Evolutionary conservation across 2,329 filamentous ascomycete species (phyloP).

Genomic region (Decorospora gaudefroyi): DNA sequence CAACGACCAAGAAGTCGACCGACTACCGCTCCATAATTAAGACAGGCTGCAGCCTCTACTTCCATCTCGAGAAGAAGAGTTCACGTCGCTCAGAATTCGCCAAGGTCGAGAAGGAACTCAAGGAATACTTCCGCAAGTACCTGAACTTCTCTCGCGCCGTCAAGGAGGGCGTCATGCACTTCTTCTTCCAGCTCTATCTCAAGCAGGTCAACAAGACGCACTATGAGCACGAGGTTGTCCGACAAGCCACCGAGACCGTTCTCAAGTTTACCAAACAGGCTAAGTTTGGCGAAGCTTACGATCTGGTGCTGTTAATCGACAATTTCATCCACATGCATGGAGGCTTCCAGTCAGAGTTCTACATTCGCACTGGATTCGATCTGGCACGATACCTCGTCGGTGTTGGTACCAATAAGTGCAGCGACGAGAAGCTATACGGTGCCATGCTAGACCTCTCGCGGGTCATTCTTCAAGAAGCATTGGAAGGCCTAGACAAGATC

Average conservation of each 20-base stretch:
- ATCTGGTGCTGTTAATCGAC: slow-evolving; percentile 29
- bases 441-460: slow-evolving; percentile 46
- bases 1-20: slow-evolving; percentile 39
- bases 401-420: slow-evolving; percentile 27
- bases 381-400: slow-evolving; percentile 34
- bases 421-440: slow-evolving; percentile 40
- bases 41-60: slow-evolving; percentile 30
- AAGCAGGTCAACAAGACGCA: slow-evolving; percentile 21
- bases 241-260: slow-evolving; percentile 18
- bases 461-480: slow-evolving; percentile 46
- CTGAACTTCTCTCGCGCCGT: slow-evolving; percentile 21
- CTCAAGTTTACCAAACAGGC: slow-evolving; percentile 26
- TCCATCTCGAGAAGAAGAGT: slow-evolving; percentile 25
- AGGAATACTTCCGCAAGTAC: slow-evolving; percentile 28
- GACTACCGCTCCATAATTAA: slow-evolving; percentile 40
- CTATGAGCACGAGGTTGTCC: slow-evolving; percentile 23
- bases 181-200: slow-evolving; percentile 31
- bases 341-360: slow-evolving; percentile 31
- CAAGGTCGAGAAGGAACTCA: slow-evolving; percentile 27
- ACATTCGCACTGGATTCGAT: slow-evolving; percentile 43
- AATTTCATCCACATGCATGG: slow-evolving; percentile 31
- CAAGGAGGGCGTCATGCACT: slow-evolving; percentile 17
- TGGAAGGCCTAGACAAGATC: slow-evolving; percentile 43
- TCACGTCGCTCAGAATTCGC: slow-evolving; percentile 22
- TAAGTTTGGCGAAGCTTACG: slow-evolving; percentile 33